Base-by-base conservation (phyloP, 805 yeast genomes). In the Sugiyamaella boreocaroliniensis region DNA sequence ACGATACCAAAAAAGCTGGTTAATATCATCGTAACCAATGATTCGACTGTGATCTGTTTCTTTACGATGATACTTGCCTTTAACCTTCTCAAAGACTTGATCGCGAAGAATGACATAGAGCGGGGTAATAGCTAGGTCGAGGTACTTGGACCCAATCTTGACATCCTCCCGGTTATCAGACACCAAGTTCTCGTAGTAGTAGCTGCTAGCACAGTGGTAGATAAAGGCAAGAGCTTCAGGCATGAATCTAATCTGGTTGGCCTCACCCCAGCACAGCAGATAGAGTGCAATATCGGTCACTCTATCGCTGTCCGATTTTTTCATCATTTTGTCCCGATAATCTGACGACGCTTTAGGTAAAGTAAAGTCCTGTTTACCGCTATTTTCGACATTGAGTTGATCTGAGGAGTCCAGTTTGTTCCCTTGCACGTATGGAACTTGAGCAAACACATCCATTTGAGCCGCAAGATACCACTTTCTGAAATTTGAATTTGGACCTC, bases 11-110 rank as follows among this genome's bases (percentile, higher is more conserved):
- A 89, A 89, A 40, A 85, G 71, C 62, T 89, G 96, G 64, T 89
- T 89, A 66, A 89, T 82, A 66, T 89, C 97, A 70, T 89, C 97
- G 66, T 89, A 89, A 0, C 97, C 97, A 54, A 89, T 82, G 4
- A 80, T 79, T 26, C 77, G 70, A 14, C 80, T 74, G 63, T 89
- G 92, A 62, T 85, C 92, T 52, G 74, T 77, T 55, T 80, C 84
- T 10, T 72, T 70, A 16, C 73, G 73, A 29, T 75, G 68, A 64
- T 72, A 76, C 19, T 66, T 67, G 0, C 77, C 82, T 16, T 72
- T 75, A 4, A 69, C 65, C 2, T 66, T 58, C 40, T 71, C 75
- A 59, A 76, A 83, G 2, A 77, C 70, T 61, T 81, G 85, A 53
- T 76, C 77, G 10, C 81, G 68, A 59, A 81, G 79, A 56, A 69